Evolutionary conservation across 495 filamentous ascomycete species (phyloP), one percentile per base, ranked within the genome.

Genomic region (Antarctomyces pellizariae): DNA sequence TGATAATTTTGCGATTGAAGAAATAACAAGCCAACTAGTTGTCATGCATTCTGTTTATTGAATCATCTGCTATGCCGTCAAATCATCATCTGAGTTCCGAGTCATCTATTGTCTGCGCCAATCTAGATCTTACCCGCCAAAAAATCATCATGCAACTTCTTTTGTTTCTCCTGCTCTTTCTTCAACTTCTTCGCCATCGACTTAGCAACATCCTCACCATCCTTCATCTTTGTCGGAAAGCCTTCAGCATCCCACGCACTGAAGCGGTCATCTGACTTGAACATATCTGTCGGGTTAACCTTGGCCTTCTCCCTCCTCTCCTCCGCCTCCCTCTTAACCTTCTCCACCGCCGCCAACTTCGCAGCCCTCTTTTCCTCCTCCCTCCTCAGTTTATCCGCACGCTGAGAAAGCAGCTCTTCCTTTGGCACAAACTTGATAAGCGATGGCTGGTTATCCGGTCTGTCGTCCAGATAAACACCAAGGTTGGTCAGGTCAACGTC

Each of bases 131-230:
- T 46, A 56, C 36, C n/a, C n/a, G n/a, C n/a, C n/a, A n/a, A n/a
- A n/a, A n/a, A n/a, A n/a, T 61, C 53, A 16, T 90, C 75, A 44
- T 92, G 75, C 31, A 63, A 38, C 60, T 78, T 90, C 60, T 75
- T 89, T 57, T 93, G 86, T 45, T 55, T 67, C 43, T 90, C 77
- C 79, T 77, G 90, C 15, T 78, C 76, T 56, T 95, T 95, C 52
- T 51, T 69, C 18, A 95, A 44, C 62, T 79, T 89, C 62, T 93
- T 97, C 18, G 33, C 32, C 37, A 62, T 59, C 30, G 59, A 72
- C 59, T 93, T 97, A 13, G 77, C 59, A 14, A 97, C 52, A 42
- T 89, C 79, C 36, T 64, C 64, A 1, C 82, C 86, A 14, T 69
- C 64, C 9, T 57, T 58, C 44, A 78, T 64, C 46, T 64, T 75